Conservation (phyloP, 1,139 yeast species). For the Taiozyma sp. region DNA sequence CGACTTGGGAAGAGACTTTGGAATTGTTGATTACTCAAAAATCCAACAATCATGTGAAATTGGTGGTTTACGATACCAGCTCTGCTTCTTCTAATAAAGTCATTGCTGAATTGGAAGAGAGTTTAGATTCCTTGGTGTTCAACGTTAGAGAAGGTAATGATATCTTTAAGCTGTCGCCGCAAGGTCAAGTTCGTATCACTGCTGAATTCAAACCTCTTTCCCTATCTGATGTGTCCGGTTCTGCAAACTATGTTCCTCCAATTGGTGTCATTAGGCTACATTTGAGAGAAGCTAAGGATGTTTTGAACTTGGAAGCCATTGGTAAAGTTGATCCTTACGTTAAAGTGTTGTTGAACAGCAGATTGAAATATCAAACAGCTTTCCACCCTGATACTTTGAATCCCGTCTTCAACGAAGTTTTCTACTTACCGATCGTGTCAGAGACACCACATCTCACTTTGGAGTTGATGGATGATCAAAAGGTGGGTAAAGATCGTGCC, state of each 20-base stretch:
- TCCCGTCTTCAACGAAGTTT: conserved; percentile 56
- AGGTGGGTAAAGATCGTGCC: conserved; percentile 55
- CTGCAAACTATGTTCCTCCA: conserved; percentile 46
- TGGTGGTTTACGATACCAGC: conserved; percentile 55
- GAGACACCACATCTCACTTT: conserved; percentile 55
- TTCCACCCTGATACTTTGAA: conserved; percentile 50
- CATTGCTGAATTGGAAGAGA: conserved; percentile 51
- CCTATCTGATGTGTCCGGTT: conserved; percentile 44
- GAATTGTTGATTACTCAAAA: conserved; percentile 62
- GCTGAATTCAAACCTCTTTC: conserved; percentile 73
- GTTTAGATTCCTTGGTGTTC: conserved; percentile 50
- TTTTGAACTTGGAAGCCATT: conserved; percentile 57
- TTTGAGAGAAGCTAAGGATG: conserved; percentile 47
- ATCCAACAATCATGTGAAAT: conserved; percentile 46
- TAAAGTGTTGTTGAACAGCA: conserved; percentile 52
- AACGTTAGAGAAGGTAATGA: conserved; percentile 46
- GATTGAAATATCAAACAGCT: conserved; percentile 49
- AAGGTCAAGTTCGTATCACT: conserved; percentile 47
- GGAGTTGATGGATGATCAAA: conserved; percentile 63
- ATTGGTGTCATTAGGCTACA: conserved; percentile 64
- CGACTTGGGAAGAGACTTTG: conserved; percentile 61
- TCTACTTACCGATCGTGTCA: conserved; percentile 58
- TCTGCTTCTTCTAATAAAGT: conserved; percentile 37
- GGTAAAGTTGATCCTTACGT: conserved; percentile 77
- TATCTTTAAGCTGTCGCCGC: conserved; percentile 44